Base-by-base conservation (phyloP, 2,329 filamentous ascomycete species). In the Cephalotrichum gorgonifer region DNA sequence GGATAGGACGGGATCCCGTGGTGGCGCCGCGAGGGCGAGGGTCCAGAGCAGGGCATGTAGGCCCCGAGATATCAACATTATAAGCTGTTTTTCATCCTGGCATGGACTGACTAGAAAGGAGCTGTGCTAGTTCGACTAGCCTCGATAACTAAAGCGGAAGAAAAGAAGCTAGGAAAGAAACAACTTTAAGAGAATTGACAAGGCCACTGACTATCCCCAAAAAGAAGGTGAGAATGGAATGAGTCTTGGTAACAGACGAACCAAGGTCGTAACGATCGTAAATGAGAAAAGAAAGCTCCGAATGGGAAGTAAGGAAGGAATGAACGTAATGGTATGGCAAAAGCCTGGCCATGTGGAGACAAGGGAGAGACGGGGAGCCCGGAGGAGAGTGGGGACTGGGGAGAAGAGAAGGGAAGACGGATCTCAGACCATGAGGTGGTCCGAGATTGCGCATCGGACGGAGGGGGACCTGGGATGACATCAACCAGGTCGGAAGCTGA, bases 341-440 rank as follows among this genome's bases (percentile, higher is more conserved):
- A 27, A 20, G 38, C 25, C 35, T 28, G 26, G 27, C 39, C 42
- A 39, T 35, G 28, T 35, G 28, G 39, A 41, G 41, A 47, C 26
- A 31, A 28, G n/a, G 31, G 28, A 30, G 45, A 39, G 8, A 31
- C 35, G 23, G 23, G 38, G 17, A 26, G 12, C 20, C n/a, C 12
- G 14, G 41, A 44, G 26, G 23, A 44, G n/a, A 39, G 42, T 20
- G 9, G 42, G 42, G 41, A 33, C n/a, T 15, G 42, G n/a, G 17
- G 22, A 28, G 41, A 31, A 27, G 25, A 30, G 43, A 48, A 48
- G 33, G 39, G 22, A 23, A n/a, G 22, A 17, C 9, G 23, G 27
- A 43, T 31, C 47, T 44, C 15, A 26, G 46, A 48, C 31, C 38
- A 48, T 48, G 46, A 38, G 46, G 31, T 42, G 45, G 46, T 33